phyloP scores from a whole-genome alignment of 305 asterid species.

The Petunia hybrid region DNA sequence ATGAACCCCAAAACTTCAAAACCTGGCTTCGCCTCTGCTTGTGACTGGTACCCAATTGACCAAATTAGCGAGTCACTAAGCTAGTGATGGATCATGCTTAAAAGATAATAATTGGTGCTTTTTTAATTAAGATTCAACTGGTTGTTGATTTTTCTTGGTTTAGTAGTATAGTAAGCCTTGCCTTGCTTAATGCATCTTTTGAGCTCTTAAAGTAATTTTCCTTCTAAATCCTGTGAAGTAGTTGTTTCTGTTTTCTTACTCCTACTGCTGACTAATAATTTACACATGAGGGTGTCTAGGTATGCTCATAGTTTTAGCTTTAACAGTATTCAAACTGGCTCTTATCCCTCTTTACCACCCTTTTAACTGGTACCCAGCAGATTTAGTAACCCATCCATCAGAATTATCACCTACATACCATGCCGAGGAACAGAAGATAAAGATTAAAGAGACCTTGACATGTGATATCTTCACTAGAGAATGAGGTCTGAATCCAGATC shows the following conservation, averaged over 20 bases:
- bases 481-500: conserved; percentile 21
- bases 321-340: background rate
- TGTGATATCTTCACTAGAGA: conserved; percentile 8
- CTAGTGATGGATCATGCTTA: conserved; percentile 20
- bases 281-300: background rate
- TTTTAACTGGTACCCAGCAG: background rate
- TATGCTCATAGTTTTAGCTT: background rate
- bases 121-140: background rate
- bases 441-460: background rate
- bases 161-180: background rate
- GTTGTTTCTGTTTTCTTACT: background rate
- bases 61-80: conserved; percentile 7
- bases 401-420: conserved; percentile 2
- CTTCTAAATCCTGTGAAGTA: conserved; percentile 14
- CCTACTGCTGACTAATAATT: background rate
- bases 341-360: conserved; percentile 30
- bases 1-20: too few species aligned
- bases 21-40: too few species aligned
- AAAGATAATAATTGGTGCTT: background rate
- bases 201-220: conserved; percentile 10
- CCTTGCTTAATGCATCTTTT: background rate
- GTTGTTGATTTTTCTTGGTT: background rate
- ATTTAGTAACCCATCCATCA: background rate
- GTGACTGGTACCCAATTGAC: conserved; percentile 22
- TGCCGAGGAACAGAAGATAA: background rate